These are phyloP conservation scores for Kluyveromyces nonfermentans DNA, from an alignment of 805 yeast genomes.

Conservation along the genomic window DNA sequence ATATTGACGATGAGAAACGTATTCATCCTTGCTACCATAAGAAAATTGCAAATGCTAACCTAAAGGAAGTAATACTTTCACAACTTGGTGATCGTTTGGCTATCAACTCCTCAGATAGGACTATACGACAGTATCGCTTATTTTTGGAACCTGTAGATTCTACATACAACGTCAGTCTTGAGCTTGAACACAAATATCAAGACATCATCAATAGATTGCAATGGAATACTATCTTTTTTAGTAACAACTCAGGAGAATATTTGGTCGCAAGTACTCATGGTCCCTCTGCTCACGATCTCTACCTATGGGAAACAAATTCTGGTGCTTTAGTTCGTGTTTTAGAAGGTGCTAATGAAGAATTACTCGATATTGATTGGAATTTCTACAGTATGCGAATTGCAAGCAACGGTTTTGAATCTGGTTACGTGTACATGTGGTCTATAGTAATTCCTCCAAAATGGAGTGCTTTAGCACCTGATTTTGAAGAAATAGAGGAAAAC, in stretches of 20 bases:
- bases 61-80: constrained; percentile 57
- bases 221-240: constrained; percentile 77
- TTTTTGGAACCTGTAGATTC: constrained; percentile 4
- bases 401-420: constrained; percentile 80
- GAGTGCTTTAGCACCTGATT: constrained; percentile 96
- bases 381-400: constrained; percentile 61
- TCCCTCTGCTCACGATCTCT: constrained; percentile 71
- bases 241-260: constrained; percentile 67
- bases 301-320: constrained; percentile 84
- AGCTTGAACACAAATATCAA: constrained; percentile 72
- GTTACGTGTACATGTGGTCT: constrained; percentile 75
- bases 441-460: constrained; percentile 80
- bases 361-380: constrained; percentile 84
- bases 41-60: constrained; percentile 58
- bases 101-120: constrained; percentile 68
- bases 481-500: constrained; percentile 88
- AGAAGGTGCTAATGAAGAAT: constrained; percentile 81
- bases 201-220: constrained; percentile 82
- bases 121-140: constrained; percentile 47
- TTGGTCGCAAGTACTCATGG: constrained; percentile 85
- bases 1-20: constrained; percentile 6
- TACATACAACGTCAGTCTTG: constrained; percentile 37
- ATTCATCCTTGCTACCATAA: constrained; percentile 19
- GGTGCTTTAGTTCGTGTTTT: constrained; percentile 83
- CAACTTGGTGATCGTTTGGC: constrained; percentile 53